Percentiles rank a stretch among this genome's conserved stretches.
These are phyloP conservation scores for Monilinia laxa DNA, from an alignment of 2,329 filamentous ascomycete genomes.

Conservation along the genomic window DNA sequence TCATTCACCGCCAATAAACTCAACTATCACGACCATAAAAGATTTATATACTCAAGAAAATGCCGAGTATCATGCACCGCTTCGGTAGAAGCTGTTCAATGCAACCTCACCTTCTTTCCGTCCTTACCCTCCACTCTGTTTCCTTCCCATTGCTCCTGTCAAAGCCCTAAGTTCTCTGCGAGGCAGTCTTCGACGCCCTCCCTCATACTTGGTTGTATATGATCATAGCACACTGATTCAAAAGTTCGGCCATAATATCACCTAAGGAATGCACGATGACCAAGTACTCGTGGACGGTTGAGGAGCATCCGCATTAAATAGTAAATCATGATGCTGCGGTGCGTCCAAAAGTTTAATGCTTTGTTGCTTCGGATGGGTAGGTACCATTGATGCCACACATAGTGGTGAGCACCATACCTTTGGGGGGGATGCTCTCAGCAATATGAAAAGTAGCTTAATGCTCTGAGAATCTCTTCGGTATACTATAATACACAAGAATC, in stretches of 20 bases:
- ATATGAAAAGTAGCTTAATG: conserved; percentile 27
- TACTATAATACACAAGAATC: conserved; percentile 9
- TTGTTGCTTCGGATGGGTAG: conserved; percentile 41
- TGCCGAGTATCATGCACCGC: no score
- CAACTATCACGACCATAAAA: background rate
- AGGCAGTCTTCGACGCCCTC: conserved; percentile 47
- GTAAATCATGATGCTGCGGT: conserved; percentile 31
- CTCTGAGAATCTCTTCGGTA: conserved; percentile 15
- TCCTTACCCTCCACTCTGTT: conserved; percentile 41
- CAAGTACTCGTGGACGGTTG: conserved; percentile 27
- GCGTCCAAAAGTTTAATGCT: conserved; percentile 40
- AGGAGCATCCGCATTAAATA: conserved; percentile 21
- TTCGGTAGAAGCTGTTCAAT: background rate
- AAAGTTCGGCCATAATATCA: conserved; percentile 39
- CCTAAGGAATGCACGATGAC: conserved; percentile 27
- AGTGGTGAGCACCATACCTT: conserved; percentile 44
- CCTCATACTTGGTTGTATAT: conserved; percentile 44
- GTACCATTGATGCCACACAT: conserved; percentile 42
- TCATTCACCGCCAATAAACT: background rate
- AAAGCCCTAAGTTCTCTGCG: conserved; percentile 42
- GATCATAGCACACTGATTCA: conserved; percentile 36
- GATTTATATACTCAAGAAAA: background rate
- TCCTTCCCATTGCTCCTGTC: conserved; percentile 40
- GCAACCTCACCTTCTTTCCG: background rate
- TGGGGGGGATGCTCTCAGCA: conserved; percentile 23